A percentile compares a stretch with the other conserved stretches of the same genome.
Evolutionary conservation across 176 grass and related monocot species (phyloP).

Genomic region (Lolium multiflorum): DNA sequence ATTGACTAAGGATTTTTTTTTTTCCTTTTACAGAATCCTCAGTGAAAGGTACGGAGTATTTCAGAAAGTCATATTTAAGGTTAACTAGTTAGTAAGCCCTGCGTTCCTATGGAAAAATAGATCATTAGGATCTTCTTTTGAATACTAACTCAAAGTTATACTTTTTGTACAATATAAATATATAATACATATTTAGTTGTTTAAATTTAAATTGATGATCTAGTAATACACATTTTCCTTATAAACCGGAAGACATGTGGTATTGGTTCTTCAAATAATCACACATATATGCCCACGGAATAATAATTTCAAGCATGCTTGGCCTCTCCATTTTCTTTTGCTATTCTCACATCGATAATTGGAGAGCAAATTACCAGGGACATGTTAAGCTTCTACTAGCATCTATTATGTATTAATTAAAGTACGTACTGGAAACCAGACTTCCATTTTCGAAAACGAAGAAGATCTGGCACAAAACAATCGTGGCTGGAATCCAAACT

Average conservation of each 20-base stretch:
- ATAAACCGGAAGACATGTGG: neutral
- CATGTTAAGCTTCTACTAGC: neutral
- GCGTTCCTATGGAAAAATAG: neutral
- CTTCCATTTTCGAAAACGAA: neutral
- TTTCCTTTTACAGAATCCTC: neutral
- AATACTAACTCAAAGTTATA: neutral
- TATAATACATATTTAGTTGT: neutral
- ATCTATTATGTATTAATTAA: neutral
- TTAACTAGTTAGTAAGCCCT: neutral
- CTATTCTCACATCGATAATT: neutral
- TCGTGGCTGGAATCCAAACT: constrained; percentile 7
- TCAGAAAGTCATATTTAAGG: neutral
- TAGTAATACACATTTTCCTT: neutral
- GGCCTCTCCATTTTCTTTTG: neutral
- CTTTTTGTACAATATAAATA: neutral
- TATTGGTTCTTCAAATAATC: neutral
- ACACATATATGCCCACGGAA: neutral
- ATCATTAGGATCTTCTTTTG: neutral
- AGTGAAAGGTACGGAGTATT: no score
- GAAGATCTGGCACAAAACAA: neutral
- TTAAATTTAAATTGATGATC: neutral
- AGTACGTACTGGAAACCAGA: neutral
- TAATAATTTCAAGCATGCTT: neutral
- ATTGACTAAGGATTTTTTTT: neutral
- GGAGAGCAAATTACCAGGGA: neutral